Percentiles rank a stretch among this genome's conserved stretches.
phyloP scores from a whole-genome alignment of 2,329 filamentous ascomycete genomes.

The Coleophoma crateriformis region DNA sequence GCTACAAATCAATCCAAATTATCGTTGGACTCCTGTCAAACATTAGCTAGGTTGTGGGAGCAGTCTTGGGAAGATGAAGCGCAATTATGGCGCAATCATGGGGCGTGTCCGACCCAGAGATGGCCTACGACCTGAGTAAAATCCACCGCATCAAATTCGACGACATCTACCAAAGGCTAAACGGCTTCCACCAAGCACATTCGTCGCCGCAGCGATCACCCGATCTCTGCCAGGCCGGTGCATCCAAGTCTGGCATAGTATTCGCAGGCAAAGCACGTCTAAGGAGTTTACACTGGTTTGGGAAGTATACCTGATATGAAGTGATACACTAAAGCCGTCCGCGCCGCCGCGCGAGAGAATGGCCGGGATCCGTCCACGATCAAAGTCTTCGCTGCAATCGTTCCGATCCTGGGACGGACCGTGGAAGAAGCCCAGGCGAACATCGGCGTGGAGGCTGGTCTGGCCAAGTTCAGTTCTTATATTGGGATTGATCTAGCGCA shows the following conservation, averaged over 20 bases:
- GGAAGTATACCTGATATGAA: conserved; percentile 56
- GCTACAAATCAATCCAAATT: no score
- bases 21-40: no score
- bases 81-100: background rate
- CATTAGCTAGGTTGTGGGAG: background rate
- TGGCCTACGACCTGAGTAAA: background rate
- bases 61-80: background rate
- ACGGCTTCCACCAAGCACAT: background rate
- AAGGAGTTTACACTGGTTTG: conserved; percentile 62
- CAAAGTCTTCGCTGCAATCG: conserved; percentile 62
- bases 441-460: background rate
- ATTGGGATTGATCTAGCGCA: background rate
- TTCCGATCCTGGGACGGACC: conserved; percentile 57
- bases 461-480: background rate
- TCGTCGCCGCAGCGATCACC: conserved; percentile 18
- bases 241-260: conserved; percentile 57
- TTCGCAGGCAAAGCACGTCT: conserved; percentile 66
- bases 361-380: conserved; percentile 55
- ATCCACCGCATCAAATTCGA: background rate
- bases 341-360: conserved; percentile 34
- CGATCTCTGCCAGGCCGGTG: conserved; percentile 55
- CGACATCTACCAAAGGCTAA: background rate
- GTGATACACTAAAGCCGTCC: conserved; percentile 50
- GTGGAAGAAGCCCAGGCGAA: conserved; percentile 56
- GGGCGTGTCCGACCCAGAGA: background rate